These are phyloP conservation scores for Alopecurus myosuroides DNA, from an alignment of 176 grass and related monocot genomes.

Conservation along the genomic window DNA sequence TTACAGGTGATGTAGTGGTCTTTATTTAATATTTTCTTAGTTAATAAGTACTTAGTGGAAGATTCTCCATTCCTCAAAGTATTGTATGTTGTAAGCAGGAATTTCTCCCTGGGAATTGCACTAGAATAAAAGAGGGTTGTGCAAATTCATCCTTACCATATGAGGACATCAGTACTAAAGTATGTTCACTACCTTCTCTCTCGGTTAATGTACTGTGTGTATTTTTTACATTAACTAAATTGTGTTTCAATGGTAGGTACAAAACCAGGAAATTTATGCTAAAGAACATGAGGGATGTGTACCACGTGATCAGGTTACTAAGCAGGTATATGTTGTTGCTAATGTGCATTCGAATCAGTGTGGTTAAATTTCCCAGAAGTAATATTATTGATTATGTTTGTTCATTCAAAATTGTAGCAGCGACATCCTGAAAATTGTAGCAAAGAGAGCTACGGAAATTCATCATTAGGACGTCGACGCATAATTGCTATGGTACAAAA, in stretches of 20 bases:
- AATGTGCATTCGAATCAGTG: no score
- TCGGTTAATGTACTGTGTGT: not conserved
- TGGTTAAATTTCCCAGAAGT: no score
- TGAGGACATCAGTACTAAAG: not conserved
- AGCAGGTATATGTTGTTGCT: no score
- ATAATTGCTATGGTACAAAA: not conserved
- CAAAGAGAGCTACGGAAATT: not conserved
- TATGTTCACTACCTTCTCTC: not conserved
- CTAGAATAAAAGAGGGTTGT: not conserved
- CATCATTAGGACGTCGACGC: not conserved
- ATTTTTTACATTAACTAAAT: not conserved
- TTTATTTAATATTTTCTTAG: not conserved
- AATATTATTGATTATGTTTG: not conserved
- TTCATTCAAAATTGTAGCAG: not conserved
- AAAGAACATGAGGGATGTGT: no score
- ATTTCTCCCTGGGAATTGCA: not conserved
- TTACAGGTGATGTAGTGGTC: not conserved
- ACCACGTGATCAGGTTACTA: no score
- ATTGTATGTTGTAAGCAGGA: not conserved
- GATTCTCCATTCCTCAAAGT: not conserved
- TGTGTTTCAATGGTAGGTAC: not conserved
- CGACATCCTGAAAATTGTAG: not conserved
- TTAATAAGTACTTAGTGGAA: not conserved
- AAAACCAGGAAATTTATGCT: not conserved
- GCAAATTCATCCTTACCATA: not conserved